A percentile compares a stretch with the other conserved stretches of the same genome.
These are phyloP conservation scores for Cerioporus squamosus DNA, from an alignment of 1,284 basidiomycete species.

Conservation along the genomic window DNA sequence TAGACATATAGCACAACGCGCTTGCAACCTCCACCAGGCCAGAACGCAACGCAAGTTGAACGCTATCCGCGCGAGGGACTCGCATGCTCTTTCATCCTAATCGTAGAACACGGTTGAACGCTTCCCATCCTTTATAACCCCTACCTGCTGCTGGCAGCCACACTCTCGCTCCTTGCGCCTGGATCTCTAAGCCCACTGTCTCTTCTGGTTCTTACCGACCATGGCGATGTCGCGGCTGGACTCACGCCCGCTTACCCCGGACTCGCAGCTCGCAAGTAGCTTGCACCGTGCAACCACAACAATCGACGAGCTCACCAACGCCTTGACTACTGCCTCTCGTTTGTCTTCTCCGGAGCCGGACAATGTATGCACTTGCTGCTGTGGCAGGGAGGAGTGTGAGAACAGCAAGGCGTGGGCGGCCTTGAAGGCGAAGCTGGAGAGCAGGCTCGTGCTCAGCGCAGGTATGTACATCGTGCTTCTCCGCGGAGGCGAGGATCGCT, in stretches of 20 bases:
- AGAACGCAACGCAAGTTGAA: too few relatives aligned
- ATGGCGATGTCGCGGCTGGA: slow-evolving; percentile 24
- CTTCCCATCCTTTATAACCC: slow-evolving; percentile 10
- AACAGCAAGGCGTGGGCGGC: slow-evolving; percentile 66
- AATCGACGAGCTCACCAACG: slow-evolving; percentile 77
- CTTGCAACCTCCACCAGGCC: neutral
- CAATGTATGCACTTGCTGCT: slow-evolving; percentile 62
- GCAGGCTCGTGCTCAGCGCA: slow-evolving; percentile 79
- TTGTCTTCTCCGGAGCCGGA: slow-evolving; percentile 69
- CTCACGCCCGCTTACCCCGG: slow-evolving; percentile 48
- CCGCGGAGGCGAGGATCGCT: neutral
- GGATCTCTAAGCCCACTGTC: neutral
- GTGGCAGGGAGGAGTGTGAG: slow-evolving; percentile 66
- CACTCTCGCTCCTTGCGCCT: neutral
- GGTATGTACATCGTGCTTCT: slow-evolving; percentile 51
- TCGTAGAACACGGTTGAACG: slow-evolving; percentile 2
- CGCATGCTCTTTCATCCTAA: slow-evolving; percentile 17
- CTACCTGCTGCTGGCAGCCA: slow-evolving; percentile 23
- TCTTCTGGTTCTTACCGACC: neutral
- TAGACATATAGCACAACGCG: neutral
- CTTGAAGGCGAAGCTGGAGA: slow-evolving; percentile 72
- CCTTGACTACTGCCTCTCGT: slow-evolving; percentile 71
- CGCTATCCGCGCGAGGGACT: slow-evolving; percentile 8
- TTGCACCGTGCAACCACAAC: slow-evolving; percentile 65
- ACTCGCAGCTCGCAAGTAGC: slow-evolving; percentile 59